These are phyloP conservation scores for Epichloe bromicola DNA, from an alignment of 2,329 filamentous ascomycete genomes.

Conservation along the genomic window DNA sequence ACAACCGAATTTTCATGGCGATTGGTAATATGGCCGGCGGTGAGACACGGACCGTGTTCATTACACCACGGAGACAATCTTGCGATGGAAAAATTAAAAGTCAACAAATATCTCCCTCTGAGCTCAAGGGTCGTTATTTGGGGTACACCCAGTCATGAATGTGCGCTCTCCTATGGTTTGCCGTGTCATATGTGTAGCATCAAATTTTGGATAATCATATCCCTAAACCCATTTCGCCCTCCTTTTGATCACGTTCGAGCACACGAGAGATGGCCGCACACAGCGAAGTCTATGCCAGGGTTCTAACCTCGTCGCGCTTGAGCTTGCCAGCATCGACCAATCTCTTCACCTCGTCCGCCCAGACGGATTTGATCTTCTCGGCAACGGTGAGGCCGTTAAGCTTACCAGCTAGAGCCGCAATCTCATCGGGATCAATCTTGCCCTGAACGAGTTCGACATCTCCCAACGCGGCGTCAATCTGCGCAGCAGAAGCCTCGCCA, in stretches of 20 bases:
- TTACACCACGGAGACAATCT: too few species aligned
- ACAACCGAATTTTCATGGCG: too few species aligned
- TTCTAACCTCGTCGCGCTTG: slow-evolving; percentile 71
- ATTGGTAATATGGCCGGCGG: too few species aligned
- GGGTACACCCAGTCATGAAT: neutral
- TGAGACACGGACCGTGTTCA: too few species aligned
- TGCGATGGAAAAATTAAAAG: too few species aligned
- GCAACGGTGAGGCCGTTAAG: slow-evolving; percentile 68
- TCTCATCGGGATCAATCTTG: slow-evolving; percentile 84
- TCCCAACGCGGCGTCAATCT: slow-evolving; percentile 70
- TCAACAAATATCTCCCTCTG: neutral
- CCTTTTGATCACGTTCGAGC: neutral
- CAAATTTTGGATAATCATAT: neutral
- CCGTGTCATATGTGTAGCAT: neutral
- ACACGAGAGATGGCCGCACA: neutral
- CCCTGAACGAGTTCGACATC: slow-evolving; percentile 79
- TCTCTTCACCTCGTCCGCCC: slow-evolving; percentile 63
- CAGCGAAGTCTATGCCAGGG: slow-evolving; percentile 27
- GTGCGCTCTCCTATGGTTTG: neutral
- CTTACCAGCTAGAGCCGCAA: slow-evolving; percentile 70
- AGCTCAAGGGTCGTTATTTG: neutral
- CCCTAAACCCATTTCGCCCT: neutral
- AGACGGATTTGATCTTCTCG: slow-evolving; percentile 75
- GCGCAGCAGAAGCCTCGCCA: slow-evolving; percentile 56
- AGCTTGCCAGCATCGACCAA: slow-evolving; percentile 74